phyloP scores from a whole-genome alignment of 345 rosid species.

The Alliaria petiolata region DNA sequence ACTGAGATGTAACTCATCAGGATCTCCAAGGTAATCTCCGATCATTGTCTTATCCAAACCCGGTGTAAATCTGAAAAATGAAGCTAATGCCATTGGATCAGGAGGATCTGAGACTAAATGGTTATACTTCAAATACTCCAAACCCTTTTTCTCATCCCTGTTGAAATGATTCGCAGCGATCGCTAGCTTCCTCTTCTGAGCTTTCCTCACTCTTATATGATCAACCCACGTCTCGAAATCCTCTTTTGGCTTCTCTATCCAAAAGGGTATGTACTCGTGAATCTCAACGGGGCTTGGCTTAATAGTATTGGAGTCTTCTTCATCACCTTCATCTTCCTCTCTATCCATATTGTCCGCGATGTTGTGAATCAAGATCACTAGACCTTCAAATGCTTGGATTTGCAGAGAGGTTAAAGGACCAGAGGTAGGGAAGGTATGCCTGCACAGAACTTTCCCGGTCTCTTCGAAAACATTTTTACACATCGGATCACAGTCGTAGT shows the following conservation, averaged over 20 bases:
- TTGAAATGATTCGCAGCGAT: conserved; percentile 79
- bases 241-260: conserved; percentile 61
- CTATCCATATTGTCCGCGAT: conserved; percentile 68
- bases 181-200: conserved; percentile 64
- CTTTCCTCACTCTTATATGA: conserved; percentile 57
- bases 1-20: conserved; percentile 66
- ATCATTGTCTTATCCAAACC: conserved; percentile 70
- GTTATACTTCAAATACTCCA: conserved; percentile 68
- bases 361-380: conserved; percentile 69
- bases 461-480: conserved; percentile 66
- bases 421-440: conserved; percentile 69
- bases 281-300: conserved; percentile 56
- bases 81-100: conserved; percentile 61
- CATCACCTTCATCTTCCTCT: conserved; percentile 34
- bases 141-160: conserved; percentile 76
- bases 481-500: conserved; percentile 76
- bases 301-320: conserved; percentile 34
- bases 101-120: conserved; percentile 60
- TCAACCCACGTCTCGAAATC: conserved; percentile 66
- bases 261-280: conserved; percentile 63
- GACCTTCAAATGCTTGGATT: conserved; percentile 92
- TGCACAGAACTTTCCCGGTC: conserved; percentile 76
- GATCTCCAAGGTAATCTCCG: conserved; percentile 91
- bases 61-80: conserved; percentile 66
- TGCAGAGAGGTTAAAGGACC: conserved; percentile 60